Conservation (phyloP, 1,139 yeast species). For the Candida pseudocylindracea region DNA sequence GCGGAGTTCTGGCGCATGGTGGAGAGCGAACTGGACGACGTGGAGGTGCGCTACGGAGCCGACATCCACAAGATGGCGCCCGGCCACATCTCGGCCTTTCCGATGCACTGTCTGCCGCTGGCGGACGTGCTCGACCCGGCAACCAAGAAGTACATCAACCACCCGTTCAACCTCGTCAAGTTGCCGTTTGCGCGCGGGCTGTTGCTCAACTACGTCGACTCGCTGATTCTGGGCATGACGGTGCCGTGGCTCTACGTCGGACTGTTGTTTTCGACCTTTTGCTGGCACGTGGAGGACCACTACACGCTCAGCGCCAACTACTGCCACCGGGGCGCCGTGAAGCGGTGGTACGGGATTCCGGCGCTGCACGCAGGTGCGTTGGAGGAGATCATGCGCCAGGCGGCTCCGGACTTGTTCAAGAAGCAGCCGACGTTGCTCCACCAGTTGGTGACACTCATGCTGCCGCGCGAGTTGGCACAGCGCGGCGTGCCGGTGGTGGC, state of each 20-base stretch:
- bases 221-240: slow-evolving; percentile 61
- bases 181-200: slow-evolving; percentile 49
- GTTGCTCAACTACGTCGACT: slow-evolving; percentile 31
- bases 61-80: slow-evolving; percentile 41
- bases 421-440: slow-evolving; percentile 79
- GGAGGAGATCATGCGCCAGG: slow-evolving; percentile 25
- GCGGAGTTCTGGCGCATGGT: slow-evolving; percentile 37
- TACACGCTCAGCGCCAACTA: slow-evolving; percentile 60
- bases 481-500: slow-evolving; percentile 40
- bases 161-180: slow-evolving; percentile 46
- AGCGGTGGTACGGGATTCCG: slow-evolving; percentile 67
- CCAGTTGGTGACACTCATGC: slow-evolving; percentile 62
- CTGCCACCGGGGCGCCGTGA: slow-evolving; percentile 54
- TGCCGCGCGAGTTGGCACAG: slow-evolving; percentile 33
- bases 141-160: slow-evolving; percentile 18
- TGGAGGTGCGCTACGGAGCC: slow-evolving; percentile 55
- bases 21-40: slow-evolving; percentile 18
- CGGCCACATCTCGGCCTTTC: slow-evolving; percentile 53
- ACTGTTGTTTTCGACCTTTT: slow-evolving; percentile 50
- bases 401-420: slow-evolving; percentile 67
- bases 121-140: background rate
- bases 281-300: slow-evolving; percentile 79
- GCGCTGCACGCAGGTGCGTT: slow-evolving; percentile 27
- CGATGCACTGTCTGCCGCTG: slow-evolving; percentile 8
- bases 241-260: slow-evolving; percentile 70